Base-by-base conservation (phyloP, 169 alveolate species). In the Plasmodium reichenowi region DNA sequence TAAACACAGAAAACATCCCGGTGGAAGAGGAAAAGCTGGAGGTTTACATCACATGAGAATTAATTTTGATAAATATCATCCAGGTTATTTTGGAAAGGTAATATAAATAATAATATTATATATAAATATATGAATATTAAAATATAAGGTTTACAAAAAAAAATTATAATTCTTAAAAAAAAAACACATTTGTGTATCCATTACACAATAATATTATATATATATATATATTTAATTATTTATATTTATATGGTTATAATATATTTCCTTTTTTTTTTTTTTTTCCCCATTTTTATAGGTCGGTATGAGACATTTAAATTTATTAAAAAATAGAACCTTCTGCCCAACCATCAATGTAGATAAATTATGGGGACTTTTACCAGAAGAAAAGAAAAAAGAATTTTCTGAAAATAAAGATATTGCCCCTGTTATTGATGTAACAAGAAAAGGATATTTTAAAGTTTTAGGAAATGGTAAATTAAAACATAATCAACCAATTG, bases 21-120 rank as follows among this genome's bases (percentile, higher is more conserved):
- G 99, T 75, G 99, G 99, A 88, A 97, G 99, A 89, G 99, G 99
- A 93, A 96, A 96, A 86, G 99, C 99, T 72, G 99, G 99, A 76
- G 99, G 99, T 80, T 73, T 92, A 96, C 98, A 96, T 93, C 99
- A 98, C 94, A 98, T 97, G 93, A 94, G 99, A 93, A 98, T 96
- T 72, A 95, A 95, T 93, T 96, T 98, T 88, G 98, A 97, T 91
- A 98, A 97, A 94, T 98, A 96, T 94, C 99, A 98, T 95, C 99
- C 99, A 45, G 99, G 99, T 71, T 98, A 98, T 95, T 98, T 98
- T 95, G 99, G 99, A 80, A 99, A 98, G 95, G 98, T 96, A 38
- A 38, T 38, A 59, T 26, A 88, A 12, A 45, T 17, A 64, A 68
- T 3, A 54, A 32, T 8, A 62, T 10, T 15, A 54, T 64, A 26